phyloP scores from a whole-genome alignment of 78 protist species.

The Dictyostelium intermedium region DNA sequence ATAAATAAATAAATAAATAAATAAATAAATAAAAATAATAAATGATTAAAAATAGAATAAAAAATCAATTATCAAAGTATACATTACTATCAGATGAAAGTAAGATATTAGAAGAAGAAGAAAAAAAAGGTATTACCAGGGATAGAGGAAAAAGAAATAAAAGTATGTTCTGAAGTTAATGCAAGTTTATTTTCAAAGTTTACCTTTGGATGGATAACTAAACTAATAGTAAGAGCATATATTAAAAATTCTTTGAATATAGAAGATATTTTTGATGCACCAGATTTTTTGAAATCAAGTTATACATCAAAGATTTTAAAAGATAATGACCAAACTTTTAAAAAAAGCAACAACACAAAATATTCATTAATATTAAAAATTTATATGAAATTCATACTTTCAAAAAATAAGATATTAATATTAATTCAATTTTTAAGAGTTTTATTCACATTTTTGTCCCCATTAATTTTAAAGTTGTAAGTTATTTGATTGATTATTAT shows the following conservation, averaged over 20 bases:
- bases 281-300: not conserved
- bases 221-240: conserved; percentile 28
- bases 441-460: not conserved
- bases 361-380: conserved; percentile 21
- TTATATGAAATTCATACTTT: not conserved
- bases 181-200: not conserved
- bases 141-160: not conserved
- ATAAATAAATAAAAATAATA: not conserved
- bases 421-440: not conserved
- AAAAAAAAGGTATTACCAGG: not conserved
- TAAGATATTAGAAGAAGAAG: not conserved
- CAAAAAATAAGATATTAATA: not conserved
- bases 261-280: conserved; percentile 15
- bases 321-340: not conserved
- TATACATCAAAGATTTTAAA: not conserved
- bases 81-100: not conserved
- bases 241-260: not conserved
- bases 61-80: not conserved
- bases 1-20: no score
- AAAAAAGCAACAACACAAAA: not conserved
- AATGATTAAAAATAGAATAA: not conserved
- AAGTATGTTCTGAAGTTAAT: not conserved
- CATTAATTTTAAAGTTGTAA: conserved; percentile 17
- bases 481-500: no score
- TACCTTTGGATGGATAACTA: conserved; percentile 6